Evolutionary conservation across 768 basidiomycete genomes (phyloP), one percentile per base, ranked within the genome.

Genomic region (Russula sp.): DNA sequence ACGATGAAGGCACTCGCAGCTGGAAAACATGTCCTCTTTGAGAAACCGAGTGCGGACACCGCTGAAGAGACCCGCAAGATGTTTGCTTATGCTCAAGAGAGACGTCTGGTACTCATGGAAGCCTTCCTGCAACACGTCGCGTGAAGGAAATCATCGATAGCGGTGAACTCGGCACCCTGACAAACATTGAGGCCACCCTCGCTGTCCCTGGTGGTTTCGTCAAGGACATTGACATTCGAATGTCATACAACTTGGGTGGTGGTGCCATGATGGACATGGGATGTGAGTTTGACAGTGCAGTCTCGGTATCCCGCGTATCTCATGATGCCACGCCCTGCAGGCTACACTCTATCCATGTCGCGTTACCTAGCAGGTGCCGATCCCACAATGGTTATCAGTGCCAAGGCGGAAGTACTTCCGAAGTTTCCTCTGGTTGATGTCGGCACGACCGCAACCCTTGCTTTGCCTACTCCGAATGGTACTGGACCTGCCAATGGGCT

Each of bases 11-110:
- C 83, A 7, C 78, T 87, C 8, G 70, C 70, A 13, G 79, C 80
- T 1, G 84, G 86, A 6, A 86, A 87, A 68, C 84, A 86, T 61
- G 84, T 86, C 32, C 73, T 86, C 10, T 72, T 84, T 20, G 86
- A 87, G 65, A 87, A 86, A 65, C 85, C 83, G 48, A 77, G 73
- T 45, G 73, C 77, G n/a, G 67, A 79, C 56, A 80, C 78, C 0
- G 79, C 81, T 2, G 79, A 77, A 34, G 83, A 86, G 70, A 76
- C 78, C 6, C 72, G 74, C 5, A 71, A 75, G 56, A 82, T 86
- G 76, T 82, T 79, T 60, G 76, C 75, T 10, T 56, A 80, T 22
- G 82, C 83, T 3, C 70, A 78, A 63, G 66, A 73, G 62, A 80
- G 79, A 60, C 78, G 77, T 18, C 74, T 82, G 5, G 76, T 85